Evolutionary conservation across 2,329 filamentous ascomycete species (phyloP), one percentile per base, ranked within the genome.

Genomic region (Ceratocystiopsis brevicomis): DNA sequence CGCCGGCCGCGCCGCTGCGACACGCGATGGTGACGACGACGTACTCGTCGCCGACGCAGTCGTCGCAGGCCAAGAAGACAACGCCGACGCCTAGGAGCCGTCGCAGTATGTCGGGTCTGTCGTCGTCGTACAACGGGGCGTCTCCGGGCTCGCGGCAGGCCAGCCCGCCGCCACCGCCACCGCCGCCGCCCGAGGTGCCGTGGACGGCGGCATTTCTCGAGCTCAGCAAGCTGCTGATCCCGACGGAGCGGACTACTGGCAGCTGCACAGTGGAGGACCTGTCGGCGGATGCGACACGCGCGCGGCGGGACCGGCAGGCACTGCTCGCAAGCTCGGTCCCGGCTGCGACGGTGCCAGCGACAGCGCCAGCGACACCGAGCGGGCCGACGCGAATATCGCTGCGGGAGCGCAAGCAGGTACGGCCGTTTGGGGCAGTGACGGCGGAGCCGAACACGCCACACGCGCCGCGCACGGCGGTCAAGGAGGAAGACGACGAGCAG

Each of bases 181-280:
- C 80, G 1, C 82, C 83, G 10, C 73, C 80, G 1, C 85, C 87
- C 3, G 81, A 87, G 38, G 79, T 96, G 0, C 71, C 82, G 38
- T 96, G 88, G 90, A 73, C 78, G 0, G 71, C 80, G 25, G 86
- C 87, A n/a, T 73, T 83, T 0, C 73, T 84, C 52, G 86, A 93
- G 56, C 63, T 96, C 13, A 82, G 77, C 53, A 86, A 83, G 55
- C 59, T 92, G 5, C 69, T 96, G 18, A 81, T 95, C 45, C 90
- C 88, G 0, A 67, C 66, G 0, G 69, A 80, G 50, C 73, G 86
- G 4, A 75, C 85, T 51, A 86, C 81, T 0, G 69, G 68, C 42
- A 94, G 86, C 60, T 84, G 72, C 59, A 79, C 67, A 32, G 70
- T 78, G 10, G 82, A 92, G 51, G 86, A 95, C 39, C 67, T 96